Base-by-base conservation (phyloP, 2,329 filamentous ascomycete species). In the Aphanoascus verrucosus region DNA sequence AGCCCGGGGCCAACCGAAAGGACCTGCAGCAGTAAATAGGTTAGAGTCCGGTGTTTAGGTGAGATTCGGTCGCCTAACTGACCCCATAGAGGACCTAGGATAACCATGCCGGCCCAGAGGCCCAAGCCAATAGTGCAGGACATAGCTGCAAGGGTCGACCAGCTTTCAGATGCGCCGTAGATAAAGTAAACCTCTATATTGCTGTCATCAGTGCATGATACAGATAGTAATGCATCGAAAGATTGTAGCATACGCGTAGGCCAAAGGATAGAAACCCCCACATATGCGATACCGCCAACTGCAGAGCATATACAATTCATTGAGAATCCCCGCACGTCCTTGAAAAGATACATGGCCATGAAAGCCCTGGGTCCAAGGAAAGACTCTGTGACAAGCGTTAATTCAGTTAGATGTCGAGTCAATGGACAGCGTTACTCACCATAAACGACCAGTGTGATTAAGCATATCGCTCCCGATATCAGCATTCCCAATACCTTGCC, bases 11-110 rank as follows among this genome's bases (percentile, higher is more conserved):
- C 38, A 20, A 19, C 48, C 48, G 38, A 50, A 20, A 20, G 48
- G 48, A 20, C 48, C 48, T 50, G 48, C 35, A 35, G 34, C 12
- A 19, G 8, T 41, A 3, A 41, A 41, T 5, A 35, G 3, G 17
- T 31, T 50, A 50, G 14, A 7, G 41, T 40, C 23, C 46, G 17
- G 38, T 19, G 14, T 4, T 19, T n/a, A 41, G 8, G 8, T n/a
- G 17, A 19, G 38, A 8, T n/a, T n/a, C n/a, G 38, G n/a, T n/a
- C 9, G 38, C 14, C 14, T 4, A 41, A 50, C 48, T 20, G 9
- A 50, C 48, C 48, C 48, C 48, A 50, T 12, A 50, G 48, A 50
- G 48, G 48, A 1, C 48, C 48, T 28, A 40, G 38, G 7, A 28
- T 7, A 28, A 28, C 23, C 23, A 28, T 28, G 15, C 45, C 45